Conservation (phyloP, 352 stramenopile species). For the Pythium periplocum region DNA sequence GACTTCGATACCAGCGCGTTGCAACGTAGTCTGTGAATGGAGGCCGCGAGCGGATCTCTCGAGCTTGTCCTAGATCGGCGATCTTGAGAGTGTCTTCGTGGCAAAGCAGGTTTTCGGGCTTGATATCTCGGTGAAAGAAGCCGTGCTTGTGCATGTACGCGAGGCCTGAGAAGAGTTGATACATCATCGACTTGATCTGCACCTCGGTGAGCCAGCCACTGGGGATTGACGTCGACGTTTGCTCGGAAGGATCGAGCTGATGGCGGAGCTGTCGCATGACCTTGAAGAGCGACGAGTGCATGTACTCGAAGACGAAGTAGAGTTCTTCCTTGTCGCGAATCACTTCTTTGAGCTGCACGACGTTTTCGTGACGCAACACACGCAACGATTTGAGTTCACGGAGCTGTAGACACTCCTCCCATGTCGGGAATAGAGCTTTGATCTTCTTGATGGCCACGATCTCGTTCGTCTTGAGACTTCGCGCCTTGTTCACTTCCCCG, state of each 20-base stretch:
- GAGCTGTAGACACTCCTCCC: conserved; percentile 79
- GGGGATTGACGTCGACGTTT: conserved; percentile 1
- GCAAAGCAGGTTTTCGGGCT: conserved; percentile 71
- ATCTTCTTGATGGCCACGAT: conserved; percentile 87
- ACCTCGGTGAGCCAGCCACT: conserved; percentile 41
- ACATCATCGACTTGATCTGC: conserved; percentile 73
- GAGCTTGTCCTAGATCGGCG: conserved; percentile 63
- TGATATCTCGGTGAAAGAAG: conserved; percentile 82
- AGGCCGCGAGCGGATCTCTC: conserved; percentile 64
- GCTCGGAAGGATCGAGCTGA: conserved; percentile 12
- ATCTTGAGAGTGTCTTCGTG: conserved; percentile 68
- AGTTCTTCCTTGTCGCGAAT: conserved; percentile 84
- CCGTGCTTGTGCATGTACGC: conserved; percentile 82
- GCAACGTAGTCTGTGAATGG: conserved; percentile 75
- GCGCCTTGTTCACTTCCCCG: conserved; percentile 88
- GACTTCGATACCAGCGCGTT: conserved; percentile 76
- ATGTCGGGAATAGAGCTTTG: conserved; percentile 71
- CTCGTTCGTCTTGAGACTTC: conserved; percentile 89
- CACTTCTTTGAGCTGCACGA: conserved; percentile 82
- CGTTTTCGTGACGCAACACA: conserved; percentile 75
- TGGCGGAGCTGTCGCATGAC: conserved; percentile 44
- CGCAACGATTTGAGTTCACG: conserved; percentile 76
- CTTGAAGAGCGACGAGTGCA: conserved; percentile 74
- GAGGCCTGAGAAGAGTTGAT: conserved; percentile 70
- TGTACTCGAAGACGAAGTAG: conserved; percentile 88